These are phyloP conservation scores for Lipomyces sp. DNA, from an alignment of 805 yeast genomes.

Conservation along the genomic window DNA sequence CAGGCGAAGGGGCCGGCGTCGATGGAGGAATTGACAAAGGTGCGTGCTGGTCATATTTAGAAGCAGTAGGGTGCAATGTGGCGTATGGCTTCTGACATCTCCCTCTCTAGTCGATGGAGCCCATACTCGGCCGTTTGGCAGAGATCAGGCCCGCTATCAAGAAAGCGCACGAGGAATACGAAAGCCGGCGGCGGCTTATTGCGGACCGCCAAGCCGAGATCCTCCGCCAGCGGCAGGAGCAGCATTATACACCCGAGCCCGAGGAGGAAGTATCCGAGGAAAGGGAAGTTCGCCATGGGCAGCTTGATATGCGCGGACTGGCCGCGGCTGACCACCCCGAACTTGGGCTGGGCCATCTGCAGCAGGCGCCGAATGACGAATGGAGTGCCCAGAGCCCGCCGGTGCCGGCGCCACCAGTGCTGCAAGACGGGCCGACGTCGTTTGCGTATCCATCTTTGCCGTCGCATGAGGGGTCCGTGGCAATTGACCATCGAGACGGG, in stretches of 20 bases:
- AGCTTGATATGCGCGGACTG: constrained; percentile 17
- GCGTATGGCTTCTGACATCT: neutral
- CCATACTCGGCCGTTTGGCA: constrained; percentile 18
- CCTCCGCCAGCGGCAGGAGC: constrained; percentile 5
- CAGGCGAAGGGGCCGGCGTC: constrained; percentile 21
- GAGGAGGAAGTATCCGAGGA: constrained; percentile 1
- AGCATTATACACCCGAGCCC: too few relatives aligned
- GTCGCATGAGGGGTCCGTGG: too few relatives aligned
- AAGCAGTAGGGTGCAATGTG: neutral
- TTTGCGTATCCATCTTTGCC: too few relatives aligned
- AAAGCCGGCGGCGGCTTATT: constrained; percentile 1
- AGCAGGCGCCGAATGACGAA: too few relatives aligned
- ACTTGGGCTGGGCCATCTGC: neutral
- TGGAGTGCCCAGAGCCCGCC: too few relatives aligned
- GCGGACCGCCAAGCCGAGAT: constrained; percentile 10
- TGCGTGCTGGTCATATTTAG: constrained; percentile 1
- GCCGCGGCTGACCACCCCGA: constrained; percentile 16
- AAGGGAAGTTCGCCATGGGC: neutral
- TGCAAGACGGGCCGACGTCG: too few relatives aligned
- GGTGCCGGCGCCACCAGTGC: too few relatives aligned
- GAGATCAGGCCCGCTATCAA: constrained; percentile 28
- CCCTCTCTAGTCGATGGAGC: neutral
- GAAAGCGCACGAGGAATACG: constrained; percentile 17
- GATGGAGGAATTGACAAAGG: constrained; percentile 16
- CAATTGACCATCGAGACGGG: too few relatives aligned